A percentile compares a stretch with the other conserved stretches of the same genome.
These are phyloP conservation scores for Trametes versicolor DNA, from an alignment of 1,284 basidiomycete species.

Conservation along the genomic window DNA sequence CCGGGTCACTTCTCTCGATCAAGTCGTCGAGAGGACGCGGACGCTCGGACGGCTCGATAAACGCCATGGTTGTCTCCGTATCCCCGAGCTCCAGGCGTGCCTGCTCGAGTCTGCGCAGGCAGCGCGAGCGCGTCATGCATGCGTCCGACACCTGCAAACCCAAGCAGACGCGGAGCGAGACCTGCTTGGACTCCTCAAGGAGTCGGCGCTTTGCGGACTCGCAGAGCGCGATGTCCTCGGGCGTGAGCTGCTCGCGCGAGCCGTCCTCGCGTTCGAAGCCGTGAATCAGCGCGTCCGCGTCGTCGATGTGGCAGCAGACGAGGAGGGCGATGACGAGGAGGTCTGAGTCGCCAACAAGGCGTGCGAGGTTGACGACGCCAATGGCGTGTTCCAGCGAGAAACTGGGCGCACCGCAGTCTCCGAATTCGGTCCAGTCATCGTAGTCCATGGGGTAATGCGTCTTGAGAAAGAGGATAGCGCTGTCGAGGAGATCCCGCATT, in stretches of 20 bases:
- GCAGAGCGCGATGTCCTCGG: not conserved
- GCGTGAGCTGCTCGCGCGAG: slow-evolving; percentile 3
- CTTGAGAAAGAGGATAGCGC: no score
- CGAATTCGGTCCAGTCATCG: not conserved
- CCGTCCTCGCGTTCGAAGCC: slow-evolving; percentile 18
- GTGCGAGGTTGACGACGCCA: slow-evolving; percentile 12
- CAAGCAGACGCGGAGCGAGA: no score
- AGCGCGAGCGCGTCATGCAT: no score
- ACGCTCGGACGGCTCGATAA: no score
- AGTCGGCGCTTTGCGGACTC: not conserved
- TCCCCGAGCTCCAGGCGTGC: no score
- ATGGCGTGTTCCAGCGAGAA: slow-evolving; percentile 1
- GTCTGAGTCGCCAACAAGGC: not conserved
- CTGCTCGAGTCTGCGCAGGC: no score
- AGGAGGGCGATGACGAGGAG: slow-evolving; percentile 1
- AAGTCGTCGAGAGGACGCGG: no score
- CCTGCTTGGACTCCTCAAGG: no score
- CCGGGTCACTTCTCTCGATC: no score
- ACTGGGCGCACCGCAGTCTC: not conserved
- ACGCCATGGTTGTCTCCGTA: no score
- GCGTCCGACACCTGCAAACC: no score
- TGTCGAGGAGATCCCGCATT: no score
- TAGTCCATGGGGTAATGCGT: not conserved
- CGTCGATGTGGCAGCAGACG: not conserved
- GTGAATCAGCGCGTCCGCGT: not conserved